Evolutionary conservation across 1,139 yeast genomes (phyloP).

Genomic region (Meyerozyma guilliermondii): DNA sequence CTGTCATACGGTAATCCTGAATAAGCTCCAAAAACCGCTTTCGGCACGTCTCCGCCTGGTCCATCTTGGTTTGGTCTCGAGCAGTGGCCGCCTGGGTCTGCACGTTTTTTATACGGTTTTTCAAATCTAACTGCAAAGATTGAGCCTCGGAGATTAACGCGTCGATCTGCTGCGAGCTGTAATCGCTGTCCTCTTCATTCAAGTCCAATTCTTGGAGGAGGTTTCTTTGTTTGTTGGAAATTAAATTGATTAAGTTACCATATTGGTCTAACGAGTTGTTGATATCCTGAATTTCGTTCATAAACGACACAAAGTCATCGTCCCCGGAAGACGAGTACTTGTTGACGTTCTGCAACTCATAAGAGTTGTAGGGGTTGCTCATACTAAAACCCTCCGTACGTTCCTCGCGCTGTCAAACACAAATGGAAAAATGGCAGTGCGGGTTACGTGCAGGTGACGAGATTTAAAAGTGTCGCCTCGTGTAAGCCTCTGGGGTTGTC

Average conservation of each 20-base stretch:
- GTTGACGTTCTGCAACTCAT: slow-evolving; percentile 32
- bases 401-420: not conserved
- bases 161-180: slow-evolving; percentile 73
- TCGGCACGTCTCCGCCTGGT: slow-evolving; percentile 88
- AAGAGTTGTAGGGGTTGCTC: slow-evolving; percentile 25
- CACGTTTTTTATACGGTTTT: slow-evolving; percentile 68
- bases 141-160: slow-evolving; percentile 73
- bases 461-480: not conserved
- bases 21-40: slow-evolving; percentile 80
- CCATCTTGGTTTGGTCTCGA: slow-evolving; percentile 73
- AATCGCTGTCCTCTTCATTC: slow-evolving; percentile 72
- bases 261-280: slow-evolving; percentile 79
- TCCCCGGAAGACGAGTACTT: slow-evolving; percentile 26
- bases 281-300: slow-evolving; percentile 78
- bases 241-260: slow-evolving; percentile 67
- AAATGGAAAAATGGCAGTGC: not conserved
- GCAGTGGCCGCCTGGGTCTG: slow-evolving; percentile 62
- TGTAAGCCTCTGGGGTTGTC: not conserved
- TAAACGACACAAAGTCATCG: slow-evolving; percentile 69
- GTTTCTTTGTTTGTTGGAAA: slow-evolving; percentile 77
- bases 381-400: slow-evolving; percentile 6
- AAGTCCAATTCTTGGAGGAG: slow-evolving; percentile 72
- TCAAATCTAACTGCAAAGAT: slow-evolving; percentile 69
- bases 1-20: slow-evolving; percentile 81
- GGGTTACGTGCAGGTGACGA: not conserved